Percentiles rank a stretch among this genome's conserved stretches.
phyloP scores from a whole-genome alignment of 2,329 filamentous ascomycete species.

The Phyllosticta citrichinensis region DNA sequence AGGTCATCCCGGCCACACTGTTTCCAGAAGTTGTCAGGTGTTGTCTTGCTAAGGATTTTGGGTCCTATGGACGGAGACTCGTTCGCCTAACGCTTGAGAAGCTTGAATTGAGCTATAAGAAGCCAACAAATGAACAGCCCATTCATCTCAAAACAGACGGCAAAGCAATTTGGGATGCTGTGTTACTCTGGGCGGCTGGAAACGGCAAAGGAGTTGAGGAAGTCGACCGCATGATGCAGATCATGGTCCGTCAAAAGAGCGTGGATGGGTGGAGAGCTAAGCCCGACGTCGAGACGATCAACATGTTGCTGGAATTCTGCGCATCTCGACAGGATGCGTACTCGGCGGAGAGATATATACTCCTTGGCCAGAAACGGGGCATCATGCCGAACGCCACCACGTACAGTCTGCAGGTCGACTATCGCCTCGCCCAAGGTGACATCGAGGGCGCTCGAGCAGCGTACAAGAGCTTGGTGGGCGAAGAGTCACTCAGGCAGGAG shows the following conservation, averaged over 20 bases:
- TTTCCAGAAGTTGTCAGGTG: background rate
- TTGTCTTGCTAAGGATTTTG: slow-evolving; percentile 3
- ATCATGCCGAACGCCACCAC: slow-evolving; percentile 61
- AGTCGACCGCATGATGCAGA: slow-evolving; percentile 60
- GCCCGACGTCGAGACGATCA: slow-evolving; percentile 64
- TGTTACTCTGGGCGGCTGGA: slow-evolving; percentile 66
- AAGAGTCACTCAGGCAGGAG: slow-evolving; percentile 42
- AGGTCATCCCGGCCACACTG: background rate
- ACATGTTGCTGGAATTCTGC: slow-evolving; percentile 63
- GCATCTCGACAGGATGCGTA: slow-evolving; percentile 60
- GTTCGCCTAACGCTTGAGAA: slow-evolving; percentile 2
- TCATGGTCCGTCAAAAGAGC: slow-evolving; percentile 47
- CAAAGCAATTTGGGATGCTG: slow-evolving; percentile 49
- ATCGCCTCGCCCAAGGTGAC: slow-evolving; percentile 64
- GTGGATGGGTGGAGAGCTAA: slow-evolving; percentile 35
- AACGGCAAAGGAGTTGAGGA: slow-evolving; percentile 63
- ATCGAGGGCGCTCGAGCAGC: slow-evolving; percentile 57
- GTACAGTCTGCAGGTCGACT: slow-evolving; percentile 63
- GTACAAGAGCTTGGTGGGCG: slow-evolving; percentile 52
- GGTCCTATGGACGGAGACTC: slow-evolving; percentile 1
- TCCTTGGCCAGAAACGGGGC: slow-evolving; percentile 53
- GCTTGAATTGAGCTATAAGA: background rate
- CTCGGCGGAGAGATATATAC: slow-evolving; percentile 62
- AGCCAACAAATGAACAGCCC: background rate
- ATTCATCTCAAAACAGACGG: background rate